Evolutionary conservation across 1,284 basidiomycete genomes (phyloP), one percentile per base, ranked within the genome.

Genomic region (Cryptococcus sp.): DNA sequence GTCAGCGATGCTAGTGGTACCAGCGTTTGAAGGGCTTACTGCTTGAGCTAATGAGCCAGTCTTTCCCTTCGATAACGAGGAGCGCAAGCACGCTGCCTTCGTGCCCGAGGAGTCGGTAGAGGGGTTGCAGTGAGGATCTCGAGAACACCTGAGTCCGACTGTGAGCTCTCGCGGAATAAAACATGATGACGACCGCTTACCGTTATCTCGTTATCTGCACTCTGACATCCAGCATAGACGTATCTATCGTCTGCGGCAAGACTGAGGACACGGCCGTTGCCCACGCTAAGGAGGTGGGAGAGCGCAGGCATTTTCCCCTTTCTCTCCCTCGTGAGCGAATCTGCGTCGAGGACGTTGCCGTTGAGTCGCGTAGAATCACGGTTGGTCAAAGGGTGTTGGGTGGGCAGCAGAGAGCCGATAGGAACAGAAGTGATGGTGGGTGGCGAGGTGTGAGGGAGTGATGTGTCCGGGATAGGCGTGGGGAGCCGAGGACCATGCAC

Each of bases 221-320:
- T 86, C 73, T 94, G 92, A 66, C 87, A 90, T 1, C 92, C 92
- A 46, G 88, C 89, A 72, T 89, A 95, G 54, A 95, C 89, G 70
- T 89, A 84, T 5, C 81, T 74, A 4, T 84, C 83, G 70, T 88
- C 87, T 1, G 88, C 86, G 19, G 87, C 88, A 6, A 94, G 79
- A 72, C 88, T 87, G 41, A 93, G 81, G 1, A 93, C 86, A 20
- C 73, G 62, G 0, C 74, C 75, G 17, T 65, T 62, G 19, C 74
- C 76, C 7, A 76, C 76, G 49, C 67, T 73, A 19, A 79, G 67
- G 45, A 79, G 54, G 62, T 79, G 78, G n/a, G 69, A 72, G 44
- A 78, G 59, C 10, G 73, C 69, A 1, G 78, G 78, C 64, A 75
- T 68, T 51, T 74, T 70, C 38, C 75, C 73, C 55, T 74, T 73